Evolutionary conservation across 768 basidiomycete genomes (phyloP).

Genomic region (Pleurotus sapidus): DNA sequence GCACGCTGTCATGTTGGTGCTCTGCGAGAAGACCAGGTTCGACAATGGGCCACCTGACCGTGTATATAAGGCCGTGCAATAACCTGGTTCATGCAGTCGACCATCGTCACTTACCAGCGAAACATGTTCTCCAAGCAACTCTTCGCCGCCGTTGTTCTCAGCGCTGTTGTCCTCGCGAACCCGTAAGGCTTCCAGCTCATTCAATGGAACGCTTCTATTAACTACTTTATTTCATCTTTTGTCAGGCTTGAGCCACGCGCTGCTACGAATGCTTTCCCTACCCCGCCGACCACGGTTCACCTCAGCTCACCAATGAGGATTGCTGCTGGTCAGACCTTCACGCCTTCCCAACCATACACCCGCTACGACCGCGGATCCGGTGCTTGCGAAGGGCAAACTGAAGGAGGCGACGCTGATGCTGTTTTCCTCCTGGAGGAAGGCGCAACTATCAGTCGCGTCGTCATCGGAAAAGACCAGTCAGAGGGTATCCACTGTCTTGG

Average conservation of each 20-base stretch:
- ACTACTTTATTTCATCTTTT: not conserved
- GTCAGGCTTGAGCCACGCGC: slow-evolving; percentile 25
- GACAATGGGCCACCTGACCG: too few relatives aligned
- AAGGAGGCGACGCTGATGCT: slow-evolving; percentile 36
- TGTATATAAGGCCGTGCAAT: too few relatives aligned
- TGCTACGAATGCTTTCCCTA: slow-evolving; percentile 32
- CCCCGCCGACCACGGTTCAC: slow-evolving; percentile 29
- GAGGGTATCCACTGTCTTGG: slow-evolving; percentile 40
- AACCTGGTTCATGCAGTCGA: too few relatives aligned
- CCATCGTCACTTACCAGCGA: not conserved
- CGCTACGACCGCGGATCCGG: slow-evolving; percentile 38
- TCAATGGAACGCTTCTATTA: not conserved
- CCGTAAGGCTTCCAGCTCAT: slow-evolving; percentile 12
- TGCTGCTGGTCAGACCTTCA: slow-evolving; percentile 30
- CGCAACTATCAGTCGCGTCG: slow-evolving; percentile 35
- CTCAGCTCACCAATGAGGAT: slow-evolving; percentile 31
- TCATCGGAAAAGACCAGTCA: slow-evolving; percentile 37
- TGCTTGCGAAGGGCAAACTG: slow-evolving; percentile 31
- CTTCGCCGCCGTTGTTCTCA: not conserved
- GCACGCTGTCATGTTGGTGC: not conserved
- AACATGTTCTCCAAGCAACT: slow-evolving; percentile 3
- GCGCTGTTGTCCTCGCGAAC: slow-evolving; percentile 15
- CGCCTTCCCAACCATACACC: slow-evolving; percentile 30
- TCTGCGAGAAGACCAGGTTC: too few relatives aligned
- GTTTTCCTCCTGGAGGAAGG: slow-evolving; percentile 39